phyloP scores from a whole-genome alignment of 1,284 basidiomycete species.

The Ustilago nuda region DNA sequence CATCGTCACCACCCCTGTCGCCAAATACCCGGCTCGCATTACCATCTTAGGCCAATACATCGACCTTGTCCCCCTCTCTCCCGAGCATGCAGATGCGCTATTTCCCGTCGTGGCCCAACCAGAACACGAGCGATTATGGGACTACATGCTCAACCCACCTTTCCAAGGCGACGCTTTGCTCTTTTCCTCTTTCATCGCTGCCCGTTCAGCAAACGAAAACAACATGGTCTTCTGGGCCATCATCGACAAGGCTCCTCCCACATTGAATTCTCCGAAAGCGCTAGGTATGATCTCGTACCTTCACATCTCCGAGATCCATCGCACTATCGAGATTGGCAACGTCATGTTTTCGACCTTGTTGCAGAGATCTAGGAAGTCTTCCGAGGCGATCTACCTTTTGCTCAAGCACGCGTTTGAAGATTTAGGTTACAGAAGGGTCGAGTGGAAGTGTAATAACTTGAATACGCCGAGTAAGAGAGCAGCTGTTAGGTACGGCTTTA shows the following conservation, averaged over 20 bases:
- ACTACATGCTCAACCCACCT: conserved; percentile 34
- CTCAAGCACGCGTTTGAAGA: conserved; percentile 41
- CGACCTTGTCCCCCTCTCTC: conserved; percentile 29
- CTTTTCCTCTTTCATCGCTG: conserved; percentile 15
- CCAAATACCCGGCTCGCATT: conserved; percentile 22
- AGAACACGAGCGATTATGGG: conserved; percentile 41
- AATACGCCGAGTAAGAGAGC: conserved; percentile 52
- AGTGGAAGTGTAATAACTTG: conserved; percentile 61
- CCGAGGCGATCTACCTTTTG: conserved; percentile 50
- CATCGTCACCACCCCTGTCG: conserved; percentile 15
- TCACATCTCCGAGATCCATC: conserved; percentile 31
- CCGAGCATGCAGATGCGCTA: conserved; percentile 26
- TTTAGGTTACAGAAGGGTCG: conserved; percentile 47
- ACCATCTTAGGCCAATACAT: conserved; percentile 33
- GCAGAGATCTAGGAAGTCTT: conserved; percentile 47
- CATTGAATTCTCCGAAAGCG: conserved; percentile 4
- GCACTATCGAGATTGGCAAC: conserved; percentile 54
- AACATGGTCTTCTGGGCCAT: conserved; percentile 48
- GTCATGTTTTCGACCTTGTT: conserved; percentile 46
- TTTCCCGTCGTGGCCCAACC: conserved; percentile 23
- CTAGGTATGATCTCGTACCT: conserved; percentile 39
- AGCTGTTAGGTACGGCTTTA: conserved; percentile 52
- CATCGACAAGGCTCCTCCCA: conserved; percentile 21
- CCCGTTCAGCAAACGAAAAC: conserved; percentile 12
- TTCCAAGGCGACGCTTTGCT: conserved; percentile 29